Conservation (phyloP, 768 basidiomycete species). For the Termitomyces sp. region DNA sequence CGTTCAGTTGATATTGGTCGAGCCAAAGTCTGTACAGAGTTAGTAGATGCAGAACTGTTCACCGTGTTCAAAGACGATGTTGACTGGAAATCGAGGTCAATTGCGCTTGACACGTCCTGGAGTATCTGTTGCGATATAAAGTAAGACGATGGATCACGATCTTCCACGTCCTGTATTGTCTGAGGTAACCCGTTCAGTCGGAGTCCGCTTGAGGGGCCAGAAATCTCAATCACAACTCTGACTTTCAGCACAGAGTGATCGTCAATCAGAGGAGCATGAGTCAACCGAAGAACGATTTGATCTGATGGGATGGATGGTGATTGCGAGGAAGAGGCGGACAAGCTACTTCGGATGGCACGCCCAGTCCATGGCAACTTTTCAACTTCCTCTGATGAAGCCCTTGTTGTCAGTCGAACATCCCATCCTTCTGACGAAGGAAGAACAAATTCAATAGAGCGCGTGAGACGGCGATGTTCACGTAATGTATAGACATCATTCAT, state of each 20-base stretch:
- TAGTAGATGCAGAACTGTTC: conserved; percentile 44
- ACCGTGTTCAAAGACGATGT: conserved; percentile 57
- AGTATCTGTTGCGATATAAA: conserved; percentile 61
- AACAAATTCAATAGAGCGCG: conserved; percentile 78
- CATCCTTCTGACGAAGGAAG: conserved; percentile 77
- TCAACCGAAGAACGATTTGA: conserved; percentile 61
- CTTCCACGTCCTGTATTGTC: conserved; percentile 60
- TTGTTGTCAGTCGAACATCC: conserved; percentile 81
- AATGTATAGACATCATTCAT: conserved; percentile 63
- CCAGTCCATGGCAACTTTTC: conserved; percentile 75
- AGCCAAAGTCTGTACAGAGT: conserved; percentile 30
- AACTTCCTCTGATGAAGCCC: conserved; percentile 70
- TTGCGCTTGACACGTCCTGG: conserved; percentile 71
- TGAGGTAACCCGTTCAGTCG: conserved; percentile 86
- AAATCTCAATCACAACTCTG: conserved; percentile 75
- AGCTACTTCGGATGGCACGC: conserved; percentile 50
- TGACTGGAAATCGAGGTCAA: conserved; percentile 67
- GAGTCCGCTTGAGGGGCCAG: conserved; percentile 71
- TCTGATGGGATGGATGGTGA: conserved; percentile 35
- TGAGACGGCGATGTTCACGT: conserved; percentile 68
- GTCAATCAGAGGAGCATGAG: conserved; percentile 69
- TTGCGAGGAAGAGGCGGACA: conserved; percentile 31
- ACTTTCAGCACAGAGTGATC: conserved; percentile 83
- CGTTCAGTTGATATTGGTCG: conserved; percentile 39
- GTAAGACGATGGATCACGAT: conserved; percentile 62